These are phyloP conservation scores for Rhytidhysteron rufulum DNA, from an alignment of 2,329 filamentous ascomycete species.

Conservation along the genomic window DNA sequence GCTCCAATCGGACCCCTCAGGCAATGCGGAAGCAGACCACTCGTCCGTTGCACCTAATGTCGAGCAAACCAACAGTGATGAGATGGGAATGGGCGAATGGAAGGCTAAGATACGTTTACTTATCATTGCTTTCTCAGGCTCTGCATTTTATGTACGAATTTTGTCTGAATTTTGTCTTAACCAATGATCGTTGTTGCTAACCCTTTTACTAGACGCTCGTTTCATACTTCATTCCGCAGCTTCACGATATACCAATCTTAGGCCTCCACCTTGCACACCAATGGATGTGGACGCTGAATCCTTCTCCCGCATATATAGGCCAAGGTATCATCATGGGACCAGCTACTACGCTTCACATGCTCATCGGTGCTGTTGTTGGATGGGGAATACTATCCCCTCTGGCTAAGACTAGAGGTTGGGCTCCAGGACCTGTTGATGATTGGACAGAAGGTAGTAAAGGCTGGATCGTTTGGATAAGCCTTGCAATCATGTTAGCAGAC, in stretches of 20 bases:
- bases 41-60: conserved; percentile 14
- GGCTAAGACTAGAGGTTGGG: conserved; percentile 83
- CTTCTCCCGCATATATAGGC: conserved; percentile 93
- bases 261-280: conserved; percentile 67
- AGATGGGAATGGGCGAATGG: conserved; percentile 50
- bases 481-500: conserved; percentile 96
- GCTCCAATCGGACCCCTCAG: conserved; percentile 20
- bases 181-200: conserved; percentile 3
- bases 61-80: conserved; percentile 9
- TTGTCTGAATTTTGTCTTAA: conserved; percentile 1
- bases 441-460: conserved; percentile 95
- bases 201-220: conserved; percentile 61
- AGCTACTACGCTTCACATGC: conserved; percentile 92
- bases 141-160: conserved; percentile 47
- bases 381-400: conserved; percentile 90
- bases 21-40: conserved; percentile 17
- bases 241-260: conserved; percentile 84
- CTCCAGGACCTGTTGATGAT: conserved; percentile 77
- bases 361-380: conserved; percentile 80
- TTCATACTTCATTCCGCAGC: conserved; percentile 83
- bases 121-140: conserved; percentile 56
- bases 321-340: conserved; percentile 99
- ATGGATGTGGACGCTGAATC: conserved; percentile 96
- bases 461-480: conserved; percentile 96
- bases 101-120: conserved; percentile 59